Evolutionary conservation across 2,329 filamentous ascomycete genomes (phyloP).

Genomic region (Fusarium circinatum): DNA sequence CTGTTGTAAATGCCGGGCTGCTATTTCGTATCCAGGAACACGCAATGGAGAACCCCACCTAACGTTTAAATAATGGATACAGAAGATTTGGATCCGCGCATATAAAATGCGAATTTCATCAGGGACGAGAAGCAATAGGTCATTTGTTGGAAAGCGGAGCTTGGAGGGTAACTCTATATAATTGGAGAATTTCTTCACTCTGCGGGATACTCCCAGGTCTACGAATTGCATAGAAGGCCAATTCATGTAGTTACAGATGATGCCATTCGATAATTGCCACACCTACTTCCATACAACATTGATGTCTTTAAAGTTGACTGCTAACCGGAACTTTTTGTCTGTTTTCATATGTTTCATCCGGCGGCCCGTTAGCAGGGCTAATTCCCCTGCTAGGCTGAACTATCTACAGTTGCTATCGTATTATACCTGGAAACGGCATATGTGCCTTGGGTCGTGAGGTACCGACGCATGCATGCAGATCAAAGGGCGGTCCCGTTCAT

Average conservation of each 20-base stretch:
- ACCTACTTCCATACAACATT: rapidly evolving
- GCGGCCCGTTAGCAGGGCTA: not conserved
- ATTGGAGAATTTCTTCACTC: not conserved
- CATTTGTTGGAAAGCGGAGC: not conserved
- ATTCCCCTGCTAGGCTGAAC: not conserved
- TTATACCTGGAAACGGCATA: not conserved
- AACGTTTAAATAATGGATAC: not conserved
- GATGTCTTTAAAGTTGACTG: not conserved
- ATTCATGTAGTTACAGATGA: not conserved
- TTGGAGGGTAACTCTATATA: not conserved
- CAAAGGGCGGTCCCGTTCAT: rapidly evolving
- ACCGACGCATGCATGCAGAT: not conserved
- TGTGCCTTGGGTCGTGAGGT: not conserved
- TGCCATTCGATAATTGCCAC: not conserved
- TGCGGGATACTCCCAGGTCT: rapidly evolving
- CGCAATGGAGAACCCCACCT: not conserved
- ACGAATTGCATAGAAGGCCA: rapidly evolving
- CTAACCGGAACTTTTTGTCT: not conserved
- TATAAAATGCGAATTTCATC: not conserved
- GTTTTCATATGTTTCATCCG: not conserved
- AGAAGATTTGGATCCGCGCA: not conserved
- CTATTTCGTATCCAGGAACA: not conserved
- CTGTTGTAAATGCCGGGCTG: not conserved
- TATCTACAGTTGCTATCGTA: not conserved
- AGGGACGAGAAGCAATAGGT: not conserved